Evolutionary conservation across 1,284 basidiomycete species (phyloP).

Genomic region (Bondarzewia mesenterica): DNA sequence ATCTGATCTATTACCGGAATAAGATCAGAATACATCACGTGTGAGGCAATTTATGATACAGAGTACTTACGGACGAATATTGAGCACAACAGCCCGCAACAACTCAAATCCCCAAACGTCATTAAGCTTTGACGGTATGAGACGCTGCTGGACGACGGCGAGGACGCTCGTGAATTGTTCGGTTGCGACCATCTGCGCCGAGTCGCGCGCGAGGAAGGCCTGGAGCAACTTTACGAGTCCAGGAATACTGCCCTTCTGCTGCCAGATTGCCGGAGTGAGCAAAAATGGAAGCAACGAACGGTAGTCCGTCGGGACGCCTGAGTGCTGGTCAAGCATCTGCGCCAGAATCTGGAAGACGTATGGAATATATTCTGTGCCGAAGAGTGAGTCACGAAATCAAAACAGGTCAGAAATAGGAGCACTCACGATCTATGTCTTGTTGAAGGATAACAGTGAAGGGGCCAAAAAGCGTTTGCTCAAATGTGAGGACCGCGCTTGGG

Average conservation of each 20-base stretch:
- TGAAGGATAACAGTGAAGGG: conserved; percentile 87
- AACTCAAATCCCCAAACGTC: conserved; percentile 91
- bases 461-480: conserved; percentile 80
- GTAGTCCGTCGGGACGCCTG: conserved; percentile 71
- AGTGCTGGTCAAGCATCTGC: conserved; percentile 89
- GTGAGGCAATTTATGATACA: background rate
- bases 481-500: conserved; percentile 57
- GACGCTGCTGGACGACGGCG: conserved; percentile 85
- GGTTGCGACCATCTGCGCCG: conserved; percentile 57
- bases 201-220: conserved; percentile 77
- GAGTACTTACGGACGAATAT: conserved; percentile 66
- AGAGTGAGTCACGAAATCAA: background rate
- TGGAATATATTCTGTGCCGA: conserved; percentile 80
- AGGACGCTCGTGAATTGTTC: conserved; percentile 77
- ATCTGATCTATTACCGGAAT: conserved; percentile 35
- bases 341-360: conserved; percentile 97
- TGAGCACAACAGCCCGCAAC: conserved; percentile 68
- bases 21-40: background rate
- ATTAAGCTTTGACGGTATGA: conserved; percentile 85
- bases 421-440: conserved; percentile 85
- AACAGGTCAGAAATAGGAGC: background rate
- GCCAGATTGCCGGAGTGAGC: conserved; percentile 85
- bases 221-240: conserved; percentile 86
- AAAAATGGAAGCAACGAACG: conserved; percentile 76
- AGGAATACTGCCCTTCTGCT: conserved; percentile 92